phyloP scores from a whole-genome alignment of 768 basidiomycete genomes.

The Lactarius evosmus region DNA sequence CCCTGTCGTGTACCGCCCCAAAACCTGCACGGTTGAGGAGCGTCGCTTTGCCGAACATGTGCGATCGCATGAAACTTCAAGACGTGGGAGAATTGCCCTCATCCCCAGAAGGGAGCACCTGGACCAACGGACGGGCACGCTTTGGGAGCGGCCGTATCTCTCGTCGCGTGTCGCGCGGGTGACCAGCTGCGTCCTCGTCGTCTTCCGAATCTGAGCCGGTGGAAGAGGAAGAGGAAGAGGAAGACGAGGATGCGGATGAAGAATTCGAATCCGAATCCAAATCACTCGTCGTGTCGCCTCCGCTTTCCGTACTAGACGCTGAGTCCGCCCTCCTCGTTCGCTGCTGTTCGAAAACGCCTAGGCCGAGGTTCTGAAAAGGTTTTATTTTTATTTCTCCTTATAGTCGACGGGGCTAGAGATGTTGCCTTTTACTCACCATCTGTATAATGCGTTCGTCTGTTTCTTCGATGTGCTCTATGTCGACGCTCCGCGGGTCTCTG shows the following conservation, averaged over 20 bases:
- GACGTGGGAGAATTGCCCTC: background rate
- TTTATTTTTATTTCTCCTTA: background rate
- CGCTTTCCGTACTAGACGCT: conserved; percentile 20
- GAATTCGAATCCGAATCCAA: background rate
- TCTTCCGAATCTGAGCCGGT: conserved; percentile 8
- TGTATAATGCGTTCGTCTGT: conserved; percentile 56
- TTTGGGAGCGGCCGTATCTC: conserved; percentile 6
- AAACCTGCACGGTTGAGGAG: no score
- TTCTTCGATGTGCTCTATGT: conserved; percentile 61
- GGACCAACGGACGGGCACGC: conserved; percentile 10
- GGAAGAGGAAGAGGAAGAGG: background rate
- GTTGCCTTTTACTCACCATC: conserved; percentile 43
- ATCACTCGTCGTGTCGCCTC: background rate
- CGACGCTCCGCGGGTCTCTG: conserved; percentile 54
- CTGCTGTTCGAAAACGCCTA: conserved; percentile 32
- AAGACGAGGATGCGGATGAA: background rate
- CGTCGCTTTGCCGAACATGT: background rate
- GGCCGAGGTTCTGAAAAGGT: conserved; percentile 28
- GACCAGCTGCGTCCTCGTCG: background rate
- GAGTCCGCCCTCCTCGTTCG: conserved; percentile 17
- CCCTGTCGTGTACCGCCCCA: no score
- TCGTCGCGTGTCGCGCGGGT: background rate
- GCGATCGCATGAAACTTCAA: background rate
- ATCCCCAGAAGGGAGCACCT: conserved; percentile 6
- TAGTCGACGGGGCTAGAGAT: background rate